Evolutionary conservation across 2,329 filamentous ascomycete genomes (phyloP), one percentile per base, ranked within the genome.

Genomic region (Elsinoe perseae): DNA sequence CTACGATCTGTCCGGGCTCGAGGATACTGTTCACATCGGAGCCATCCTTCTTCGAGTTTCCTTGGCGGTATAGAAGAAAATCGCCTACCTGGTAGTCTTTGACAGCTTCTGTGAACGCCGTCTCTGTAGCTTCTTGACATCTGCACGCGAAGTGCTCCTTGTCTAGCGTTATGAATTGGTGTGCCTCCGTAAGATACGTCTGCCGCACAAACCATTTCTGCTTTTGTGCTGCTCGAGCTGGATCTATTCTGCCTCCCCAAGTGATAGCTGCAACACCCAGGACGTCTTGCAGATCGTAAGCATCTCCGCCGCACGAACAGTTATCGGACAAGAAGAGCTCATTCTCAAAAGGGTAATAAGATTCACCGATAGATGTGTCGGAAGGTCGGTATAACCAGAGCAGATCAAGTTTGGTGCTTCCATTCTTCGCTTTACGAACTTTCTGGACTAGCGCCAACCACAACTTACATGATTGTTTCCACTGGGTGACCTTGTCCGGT

Each of bases 291-390:
- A 77, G 75, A 0, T 73, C 61, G 2, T 88, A 73, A 25, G 76
- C 75, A 0, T 70, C 65, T 16, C 79, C 73, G 0, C 72, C 66
- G 60, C 88, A 93, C 1, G 84, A 86, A 69, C 89, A 92, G 58
- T 90, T 82, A 52, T 89, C 81, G 0, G 84, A 88, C 0, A 92
- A 69, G 59, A 93, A 93, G 0, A 93, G 69, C 68, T 95, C 88
- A 53, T 90, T 87, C 0, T 70, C 60, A 68, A 81, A 84, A 0
- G 85, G 84, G 62, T 92, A 95, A 8, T 76, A 77, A 69, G 84
- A 83, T 4, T 78, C 71, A 0, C 77, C 80, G 42, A 89, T 87
- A 0, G 84, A 79, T 0, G 89, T 93, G 55, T 93, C 84, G 0
- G 75, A 73, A 0, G 87, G 80, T 1, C 80, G 75, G 61, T 91